phyloP scores from a whole-genome alignment of 108 stramenopile genomes.

The Discostella pseudostelligera region DNA sequence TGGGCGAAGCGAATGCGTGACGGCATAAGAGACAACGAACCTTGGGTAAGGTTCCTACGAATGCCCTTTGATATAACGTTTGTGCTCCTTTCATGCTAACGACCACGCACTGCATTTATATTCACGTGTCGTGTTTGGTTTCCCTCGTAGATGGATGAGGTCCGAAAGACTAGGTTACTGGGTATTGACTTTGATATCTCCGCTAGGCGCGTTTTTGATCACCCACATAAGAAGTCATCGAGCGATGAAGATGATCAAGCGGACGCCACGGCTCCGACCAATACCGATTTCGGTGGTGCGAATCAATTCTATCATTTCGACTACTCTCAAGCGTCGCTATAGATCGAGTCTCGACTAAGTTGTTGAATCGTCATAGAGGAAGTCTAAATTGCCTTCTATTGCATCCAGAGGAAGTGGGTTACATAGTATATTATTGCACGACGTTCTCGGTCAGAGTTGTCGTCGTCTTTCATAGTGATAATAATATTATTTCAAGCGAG shows the following conservation, averaged over 20 bases:
- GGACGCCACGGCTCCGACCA: neutral
- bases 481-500: no score
- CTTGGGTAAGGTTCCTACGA: slow-evolving; percentile 28
- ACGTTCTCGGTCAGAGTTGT: no score
- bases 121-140: neutral
- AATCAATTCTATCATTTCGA: slow-evolving; percentile 3
- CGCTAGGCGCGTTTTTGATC: slow-evolving; percentile 27
- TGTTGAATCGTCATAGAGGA: neutral
- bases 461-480: no score
- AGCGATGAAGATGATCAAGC: no score
- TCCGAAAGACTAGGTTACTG: slow-evolving; percentile 8
- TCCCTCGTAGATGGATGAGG: slow-evolving; percentile 14
- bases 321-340: neutral
- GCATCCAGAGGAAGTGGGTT: no score
- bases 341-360: neutral
- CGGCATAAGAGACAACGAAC: slow-evolving; percentile 30
- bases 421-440: no score
- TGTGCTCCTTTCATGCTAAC: no score
- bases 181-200: slow-evolving; percentile 28
- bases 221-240: slow-evolving; percentile 10
- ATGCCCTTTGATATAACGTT: no score
- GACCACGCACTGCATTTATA: no score
- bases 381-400: no score
- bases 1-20: slow-evolving; percentile 43
- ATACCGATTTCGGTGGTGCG: slow-evolving; percentile 8